phyloP scores from a whole-genome alignment of 768 basidiomycete genomes.

The Termitomyces sp. region DNA sequence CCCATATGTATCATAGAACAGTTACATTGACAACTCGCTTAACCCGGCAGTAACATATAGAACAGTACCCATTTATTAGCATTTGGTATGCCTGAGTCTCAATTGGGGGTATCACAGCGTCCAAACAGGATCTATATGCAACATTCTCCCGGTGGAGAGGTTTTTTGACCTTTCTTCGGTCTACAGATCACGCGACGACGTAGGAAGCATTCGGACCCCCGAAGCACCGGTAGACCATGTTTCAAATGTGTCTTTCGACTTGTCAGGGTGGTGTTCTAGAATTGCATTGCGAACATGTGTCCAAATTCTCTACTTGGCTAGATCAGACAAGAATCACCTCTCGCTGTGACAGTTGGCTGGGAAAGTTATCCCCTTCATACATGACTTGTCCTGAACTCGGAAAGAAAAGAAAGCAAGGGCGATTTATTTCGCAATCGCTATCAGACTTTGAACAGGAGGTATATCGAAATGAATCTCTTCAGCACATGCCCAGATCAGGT shows the following conservation, averaged over 20 bases:
- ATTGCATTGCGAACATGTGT: background rate
- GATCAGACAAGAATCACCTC: background rate
- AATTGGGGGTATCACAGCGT: background rate
- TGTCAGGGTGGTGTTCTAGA: background rate
- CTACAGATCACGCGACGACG: background rate
- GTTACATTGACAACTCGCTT: background rate
- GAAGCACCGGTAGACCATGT: background rate
- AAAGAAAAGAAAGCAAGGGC: too few species aligned
- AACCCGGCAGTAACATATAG: background rate
- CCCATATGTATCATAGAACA: background rate
- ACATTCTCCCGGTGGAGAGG: background rate
- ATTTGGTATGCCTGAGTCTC: background rate
- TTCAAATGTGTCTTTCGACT: background rate
- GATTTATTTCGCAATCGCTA: too few species aligned
- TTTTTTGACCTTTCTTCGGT: background rate
- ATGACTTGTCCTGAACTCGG: too few species aligned
- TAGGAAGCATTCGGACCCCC: too few species aligned
- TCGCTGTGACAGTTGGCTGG: too few species aligned
- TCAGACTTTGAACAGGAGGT: too few species aligned
- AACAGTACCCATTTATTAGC: background rate
- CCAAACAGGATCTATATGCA: background rate
- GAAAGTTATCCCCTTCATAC: too few species aligned
- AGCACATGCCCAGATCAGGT: too few species aligned
- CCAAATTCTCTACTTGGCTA: background rate
- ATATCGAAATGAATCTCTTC: too few species aligned